Evolutionary conservation across 345 rosid species (phyloP).

Genomic region (Lepidium africanum): DNA sequence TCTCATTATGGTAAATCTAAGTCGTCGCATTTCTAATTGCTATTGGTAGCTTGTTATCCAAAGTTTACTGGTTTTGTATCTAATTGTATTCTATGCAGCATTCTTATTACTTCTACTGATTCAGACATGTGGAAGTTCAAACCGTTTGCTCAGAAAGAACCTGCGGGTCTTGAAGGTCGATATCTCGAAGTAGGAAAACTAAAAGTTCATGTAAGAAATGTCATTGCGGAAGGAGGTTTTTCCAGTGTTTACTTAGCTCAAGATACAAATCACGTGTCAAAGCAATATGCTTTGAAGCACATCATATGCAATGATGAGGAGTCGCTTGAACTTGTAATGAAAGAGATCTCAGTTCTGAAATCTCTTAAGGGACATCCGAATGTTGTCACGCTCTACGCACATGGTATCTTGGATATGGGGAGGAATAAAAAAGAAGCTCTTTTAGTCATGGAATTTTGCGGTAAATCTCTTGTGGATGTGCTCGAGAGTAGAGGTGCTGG

Average conservation of each 20-base stretch:
- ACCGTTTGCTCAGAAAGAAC: conserved; percentile 74
- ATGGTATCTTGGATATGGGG: conserved; percentile 74
- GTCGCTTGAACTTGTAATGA: conserved; percentile 58
- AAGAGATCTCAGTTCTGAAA: conserved; percentile 81
- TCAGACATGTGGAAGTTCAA: conserved; percentile 92
- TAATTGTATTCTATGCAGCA: conserved; percentile 26
- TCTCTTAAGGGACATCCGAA: conserved; percentile 88
- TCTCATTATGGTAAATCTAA: not conserved
- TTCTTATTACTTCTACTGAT: conserved; percentile 8
- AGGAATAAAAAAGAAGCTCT: conserved; percentile 83
- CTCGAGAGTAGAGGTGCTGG: conserved; percentile 80
- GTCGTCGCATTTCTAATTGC: not conserved
- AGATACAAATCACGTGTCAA: conserved; percentile 57
- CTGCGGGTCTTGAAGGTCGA: conserved; percentile 88
- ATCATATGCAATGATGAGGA: conserved; percentile 91
- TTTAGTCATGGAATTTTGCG: conserved; percentile 89
- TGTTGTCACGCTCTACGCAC: conserved; percentile 58
- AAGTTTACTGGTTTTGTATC: not conserved
- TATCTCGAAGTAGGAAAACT: conserved; percentile 67
- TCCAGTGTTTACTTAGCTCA: conserved; percentile 85
- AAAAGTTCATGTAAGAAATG: conserved; percentile 61
- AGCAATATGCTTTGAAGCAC: conserved; percentile 93
- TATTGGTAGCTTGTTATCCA: not conserved
- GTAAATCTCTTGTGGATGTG: conserved; percentile 73
- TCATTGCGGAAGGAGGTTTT: conserved; percentile 95